Percentiles rank a stretch among this genome's conserved stretches.
These are phyloP conservation scores for Claviceps monticola DNA, from an alignment of 2,329 filamentous ascomycete genomes.

Conservation along the genomic window DNA sequence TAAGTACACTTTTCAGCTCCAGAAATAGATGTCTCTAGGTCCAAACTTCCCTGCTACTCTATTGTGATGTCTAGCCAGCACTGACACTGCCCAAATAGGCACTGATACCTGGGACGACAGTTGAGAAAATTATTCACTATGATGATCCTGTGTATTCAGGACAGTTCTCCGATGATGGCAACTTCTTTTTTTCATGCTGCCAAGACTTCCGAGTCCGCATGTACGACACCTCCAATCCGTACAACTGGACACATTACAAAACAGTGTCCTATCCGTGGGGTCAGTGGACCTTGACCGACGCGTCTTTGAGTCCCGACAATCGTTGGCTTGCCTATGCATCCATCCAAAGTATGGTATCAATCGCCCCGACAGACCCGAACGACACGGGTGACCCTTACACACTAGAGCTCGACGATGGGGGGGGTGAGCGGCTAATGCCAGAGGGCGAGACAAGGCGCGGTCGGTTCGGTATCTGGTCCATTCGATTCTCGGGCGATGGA, in stretches of 20 bases:
- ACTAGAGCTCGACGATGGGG: conserved; percentile 46
- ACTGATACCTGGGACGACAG: conserved; percentile 62
- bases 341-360: conserved; percentile 68
- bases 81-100: conserved; percentile 28
- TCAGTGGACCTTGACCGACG: conserved; percentile 93
- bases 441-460: conserved; percentile 16
- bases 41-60: neutral
- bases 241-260: conserved; percentile 93
- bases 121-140: conserved; percentile 82
- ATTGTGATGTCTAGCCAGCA: neutral
- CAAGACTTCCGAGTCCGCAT: conserved; percentile 91
- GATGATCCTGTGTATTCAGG: conserved; percentile 81
- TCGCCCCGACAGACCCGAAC: conserved; percentile 75
- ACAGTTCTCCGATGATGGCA: conserved; percentile 92
- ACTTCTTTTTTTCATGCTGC: conserved; percentile 88
- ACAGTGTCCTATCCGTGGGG: conserved; percentile 74
- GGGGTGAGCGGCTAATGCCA: conserved; percentile 3
- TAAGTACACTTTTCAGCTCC: conserved; percentile 16
- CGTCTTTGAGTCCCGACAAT: conserved; percentile 81
- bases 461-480: conserved; percentile 64
- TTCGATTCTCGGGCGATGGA: conserved; percentile 86
- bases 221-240: conserved; percentile 95
- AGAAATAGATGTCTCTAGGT: too few species aligned
- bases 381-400: conserved; percentile 67
- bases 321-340: conserved; percentile 84